Percentiles rank a stretch among this genome's conserved stretches.
These are phyloP conservation scores for Pseudogymnoascus sp. DNA, from an alignment of 2,329 filamentous ascomycete genomes.

Conservation along the genomic window DNA sequence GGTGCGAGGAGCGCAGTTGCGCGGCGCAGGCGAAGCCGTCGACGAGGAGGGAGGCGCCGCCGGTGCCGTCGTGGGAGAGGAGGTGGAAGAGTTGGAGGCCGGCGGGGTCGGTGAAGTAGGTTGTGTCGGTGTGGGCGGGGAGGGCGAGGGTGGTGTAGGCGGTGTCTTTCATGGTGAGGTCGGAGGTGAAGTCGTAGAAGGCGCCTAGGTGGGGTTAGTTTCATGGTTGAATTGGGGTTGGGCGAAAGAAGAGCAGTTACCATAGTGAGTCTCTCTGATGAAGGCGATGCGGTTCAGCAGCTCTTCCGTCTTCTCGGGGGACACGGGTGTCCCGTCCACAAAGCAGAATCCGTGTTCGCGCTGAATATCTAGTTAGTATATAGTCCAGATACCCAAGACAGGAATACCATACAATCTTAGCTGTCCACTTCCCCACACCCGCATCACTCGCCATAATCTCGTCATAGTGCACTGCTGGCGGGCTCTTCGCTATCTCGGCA, in stretches of 20 bases:
- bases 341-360: conserved; percentile 68
- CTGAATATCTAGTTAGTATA: conserved; percentile 37
- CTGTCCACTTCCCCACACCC: conserved; percentile 54
- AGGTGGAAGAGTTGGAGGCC: conserved; percentile 91
- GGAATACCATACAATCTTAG: conserved; percentile 47
- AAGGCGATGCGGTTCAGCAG: conserved; percentile 76
- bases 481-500: conserved; percentile 31
- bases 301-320: conserved; percentile 62
- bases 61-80: conserved; percentile 67
- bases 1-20: conserved; percentile 47
- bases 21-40: conserved; percentile 73
- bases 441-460: conserved; percentile 49
- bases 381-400: background rate
- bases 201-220: conserved; percentile 38
- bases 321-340: conserved; percentile 59
- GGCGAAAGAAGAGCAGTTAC: conserved; percentile 45
- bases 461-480: conserved; percentile 53
- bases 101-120: conserved; percentile 88
- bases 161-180: conserved; percentile 80
- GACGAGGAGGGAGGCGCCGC: conserved; percentile 73
- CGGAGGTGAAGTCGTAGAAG: conserved; percentile 82
- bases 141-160: conserved; percentile 84
- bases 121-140: conserved; percentile 84
- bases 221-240: conserved; percentile 33
- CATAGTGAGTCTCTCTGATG: conserved; percentile 87